Evolutionary conservation across 176 grass and related monocot genomes (phyloP), one percentile per base, ranked within the genome.

Genomic region (Avena sativa): DNA sequence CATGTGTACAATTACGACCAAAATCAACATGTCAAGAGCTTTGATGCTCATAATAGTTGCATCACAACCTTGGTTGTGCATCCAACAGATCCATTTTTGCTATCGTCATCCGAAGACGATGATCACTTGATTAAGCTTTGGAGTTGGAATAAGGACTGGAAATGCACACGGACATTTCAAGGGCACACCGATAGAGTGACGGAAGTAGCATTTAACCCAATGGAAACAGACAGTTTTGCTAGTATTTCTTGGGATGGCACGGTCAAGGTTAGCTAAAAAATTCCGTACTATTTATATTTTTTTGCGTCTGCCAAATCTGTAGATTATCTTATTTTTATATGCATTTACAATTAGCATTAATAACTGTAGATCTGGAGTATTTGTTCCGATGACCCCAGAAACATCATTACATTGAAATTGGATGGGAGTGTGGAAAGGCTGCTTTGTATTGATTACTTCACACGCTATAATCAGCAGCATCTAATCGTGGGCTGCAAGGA

Each of bases 41-140:
- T 93, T 19, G 85, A 83, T 65, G 91, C 91, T 71, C 88, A 93
- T 15, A 61, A 71, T 49, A 64, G 80, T 46, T 61, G 62, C 28
- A 88, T 84, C n/a, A n/a, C 69, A 25, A 90, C 86, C 59, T 78
- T 95, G 32, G 90, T 80, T 58, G 93, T 95, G 16, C 93, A 95
- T 56, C 88, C 93, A 59, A 91, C 80, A 15, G 69, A 56, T 19
- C 86, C 93, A 50, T 95, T 86, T 51, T 66, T 92, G 61, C 34
- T 95, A 14, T 95, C 93, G 21, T 92, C 90, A 3, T 95, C 93
- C 69, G 65, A 68, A 1, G 21, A 26, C 9, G 62, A 28, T 30
- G 62, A 65, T 10, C 21, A 65, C 62, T 10, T 28, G 25, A 65
- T 65, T 12, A 65, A 28, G 25, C 62, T 65, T 65, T 65, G 62